phyloP scores from a whole-genome alignment of 2,329 filamentous ascomycete genomes.

The Stagonosporopsis rhizophila region DNA sequence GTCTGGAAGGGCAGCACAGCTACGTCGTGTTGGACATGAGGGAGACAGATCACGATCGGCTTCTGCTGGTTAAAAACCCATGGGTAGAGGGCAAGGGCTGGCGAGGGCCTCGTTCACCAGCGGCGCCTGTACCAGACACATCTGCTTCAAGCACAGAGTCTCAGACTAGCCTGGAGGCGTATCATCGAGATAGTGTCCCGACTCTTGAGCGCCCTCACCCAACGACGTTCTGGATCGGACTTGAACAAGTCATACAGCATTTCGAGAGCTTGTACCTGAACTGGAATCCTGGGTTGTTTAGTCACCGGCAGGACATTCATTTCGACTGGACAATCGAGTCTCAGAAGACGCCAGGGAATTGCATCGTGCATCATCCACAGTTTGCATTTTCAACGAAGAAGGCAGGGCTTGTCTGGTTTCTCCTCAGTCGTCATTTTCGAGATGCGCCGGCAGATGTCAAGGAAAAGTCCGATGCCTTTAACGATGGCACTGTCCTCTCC shows the following conservation, averaged over 20 bases:
- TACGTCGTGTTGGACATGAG: slow-evolving; percentile 87
- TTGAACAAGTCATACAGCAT: slow-evolving; percentile 85
- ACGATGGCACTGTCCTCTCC: slow-evolving; percentile 38
- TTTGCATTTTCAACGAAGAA: slow-evolving; percentile 61
- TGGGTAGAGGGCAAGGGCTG: slow-evolving; percentile 85
- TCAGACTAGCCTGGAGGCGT: slow-evolving; percentile 28
- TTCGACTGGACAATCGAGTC: slow-evolving; percentile 77
- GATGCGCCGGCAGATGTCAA: slow-evolving; percentile 55
- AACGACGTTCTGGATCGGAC: slow-evolving; percentile 92
- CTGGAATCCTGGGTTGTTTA: slow-evolving; percentile 90
- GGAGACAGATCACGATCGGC: slow-evolving; percentile 67
- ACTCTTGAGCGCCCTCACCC: slow-evolving; percentile 55
- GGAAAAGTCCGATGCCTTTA: slow-evolving; percentile 40
- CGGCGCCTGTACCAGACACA: slow-evolving; percentile 24
- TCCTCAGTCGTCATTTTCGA: slow-evolving; percentile 86
- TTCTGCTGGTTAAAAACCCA: slow-evolving; percentile 90
- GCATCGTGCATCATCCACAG: slow-evolving; percentile 71
- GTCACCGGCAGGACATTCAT: slow-evolving; percentile 83
- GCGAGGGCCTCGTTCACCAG: slow-evolving; percentile 60
- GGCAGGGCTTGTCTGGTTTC: slow-evolving; percentile 76
- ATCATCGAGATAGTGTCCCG: slow-evolving; percentile 37
- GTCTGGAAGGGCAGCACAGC: slow-evolving; percentile 88
- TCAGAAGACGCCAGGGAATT: slow-evolving; percentile 69
- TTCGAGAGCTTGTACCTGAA: slow-evolving; percentile 97
- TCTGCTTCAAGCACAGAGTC: slow-evolving; percentile 26